These are phyloP conservation scores for Saturnispora gosingensis DNA, from an alignment of 805 yeast species.

Conservation along the genomic window DNA sequence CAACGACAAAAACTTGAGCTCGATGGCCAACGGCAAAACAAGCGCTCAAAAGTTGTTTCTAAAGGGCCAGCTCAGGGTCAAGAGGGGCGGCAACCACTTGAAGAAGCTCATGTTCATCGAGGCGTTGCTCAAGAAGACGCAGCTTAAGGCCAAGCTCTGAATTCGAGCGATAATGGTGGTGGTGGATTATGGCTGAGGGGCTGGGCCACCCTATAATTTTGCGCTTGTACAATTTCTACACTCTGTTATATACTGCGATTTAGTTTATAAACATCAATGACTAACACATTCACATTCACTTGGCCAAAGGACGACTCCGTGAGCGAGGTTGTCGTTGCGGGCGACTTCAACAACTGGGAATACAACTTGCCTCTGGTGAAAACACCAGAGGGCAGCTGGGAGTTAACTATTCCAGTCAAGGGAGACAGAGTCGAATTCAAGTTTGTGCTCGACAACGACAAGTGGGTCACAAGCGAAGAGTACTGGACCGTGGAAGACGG, in stretches of 20 bases:
- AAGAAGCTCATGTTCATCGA: slow-evolving; percentile 82
- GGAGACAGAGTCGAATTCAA: slow-evolving; percentile 33
- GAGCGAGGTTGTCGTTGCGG: slow-evolving; percentile 43
- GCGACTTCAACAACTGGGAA: slow-evolving; percentile 51
- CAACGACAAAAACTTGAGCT: slow-evolving; percentile 60
- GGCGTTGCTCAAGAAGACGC: slow-evolving; percentile 38
- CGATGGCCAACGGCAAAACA: slow-evolving; percentile 67
- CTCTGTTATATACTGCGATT: neutral
- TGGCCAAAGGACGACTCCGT: slow-evolving; percentile 3
- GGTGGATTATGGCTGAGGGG: neutral
- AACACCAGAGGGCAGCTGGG: slow-evolving; percentile 29
- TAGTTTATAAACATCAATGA: neutral
- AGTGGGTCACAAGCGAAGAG: slow-evolving; percentile 38
- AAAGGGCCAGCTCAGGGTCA: slow-evolving; percentile 77
- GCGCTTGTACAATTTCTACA: neutral
- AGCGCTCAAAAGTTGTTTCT: slow-evolving; percentile 79
- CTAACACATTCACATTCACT: neutral
- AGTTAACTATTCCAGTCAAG: slow-evolving; percentile 26
- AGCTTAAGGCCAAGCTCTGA: slow-evolving; percentile 34
- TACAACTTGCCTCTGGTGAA: slow-evolving; percentile 40
- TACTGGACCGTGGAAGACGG: slow-evolving; percentile 38
- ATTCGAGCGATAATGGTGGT: neutral
- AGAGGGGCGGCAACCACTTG: slow-evolving; percentile 54
- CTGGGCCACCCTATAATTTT: neutral
- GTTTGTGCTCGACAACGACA: slow-evolving; percentile 48